Evolutionary conservation across 129 eudicot species (phyloP), one percentile per base, ranked within the genome.

Genomic region (Erigeron canadensis): DNA sequence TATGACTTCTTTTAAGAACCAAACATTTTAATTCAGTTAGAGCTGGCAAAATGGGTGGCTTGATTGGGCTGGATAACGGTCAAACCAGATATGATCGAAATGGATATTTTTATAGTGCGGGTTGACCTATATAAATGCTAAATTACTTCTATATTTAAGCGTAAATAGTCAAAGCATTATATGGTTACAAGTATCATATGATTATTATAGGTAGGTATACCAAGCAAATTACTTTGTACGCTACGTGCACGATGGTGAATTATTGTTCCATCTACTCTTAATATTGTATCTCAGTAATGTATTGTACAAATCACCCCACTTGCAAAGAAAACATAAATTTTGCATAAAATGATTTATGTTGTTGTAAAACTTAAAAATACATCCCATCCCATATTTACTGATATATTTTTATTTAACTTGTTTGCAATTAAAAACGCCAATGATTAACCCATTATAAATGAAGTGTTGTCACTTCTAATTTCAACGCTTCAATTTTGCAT

Each of bases 1-100:
- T 88, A 78, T 57, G 22, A 38, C n/a, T 5, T 38, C 11, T 15
- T 21, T n/a, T 47, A 39, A 38, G 22, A n/a, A 38, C 23, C 34
- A 28, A 28, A 28, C 34, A 28, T 28, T 28, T 28, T 28, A 28
- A 28, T 28, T 16, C 58, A 53, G 5, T 16, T 7, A 53, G 8
- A 16, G 58, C 21, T 53, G 6, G 57, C 21, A 13, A 16, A 51
- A 51, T 43, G 47, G 34, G 34, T 28, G 1, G 34, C 34, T 28
- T 28, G 34, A 28, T 28, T 28, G 34, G 34, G 47, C 47, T 13
- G 17, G 15, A 47, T 47, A 47, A 47, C 16, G 55, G 55, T 48
- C 55, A 48, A 48, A 15, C 11, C 15, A 7, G 55, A 0, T 21
- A 53, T 2, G 23, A 5, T 53, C 18, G 10, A 6, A 16, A 53